Evolutionary conservation across 495 filamentous ascomycete genomes (phyloP), one percentile per base, ranked within the genome.

Genomic region (Aspergillus bridgeri): DNA sequence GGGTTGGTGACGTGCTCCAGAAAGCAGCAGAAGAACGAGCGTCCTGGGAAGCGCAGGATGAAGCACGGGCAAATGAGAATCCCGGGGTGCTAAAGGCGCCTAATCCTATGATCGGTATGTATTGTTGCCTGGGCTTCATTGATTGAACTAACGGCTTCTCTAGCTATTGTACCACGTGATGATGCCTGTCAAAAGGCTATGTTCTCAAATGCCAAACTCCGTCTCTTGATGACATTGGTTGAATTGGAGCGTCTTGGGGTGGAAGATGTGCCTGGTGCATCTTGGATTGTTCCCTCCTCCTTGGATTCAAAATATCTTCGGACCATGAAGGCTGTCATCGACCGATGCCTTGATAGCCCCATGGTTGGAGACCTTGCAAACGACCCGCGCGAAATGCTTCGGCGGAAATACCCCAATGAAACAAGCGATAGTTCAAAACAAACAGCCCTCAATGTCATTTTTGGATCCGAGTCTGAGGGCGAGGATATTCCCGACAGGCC

Each of bases 171-270:
- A 60, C 80, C 89, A 2, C 84, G 86, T 43, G 84, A 81, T 44
- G 88, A 93, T 44, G 77, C 83, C 25, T 79, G 84, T 42, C 85
- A 86, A 48, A 81, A 78, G 3, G 88, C 90, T 21, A 84, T 96
- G 72, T 95, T 92, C 70, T 92, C 89, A 62, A 92, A 97, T 64
- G 86, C 88, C n/a, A 86, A 91, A 65, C 84, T 98, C 7, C 88
- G 93, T 24, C 86, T 98, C 22, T 83, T 99, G 6, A 87, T 98
- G 83, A 85, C 77, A 0, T 77, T 91, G 3, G 75, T 87, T 47
- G 89, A 90, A 5, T 83, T 94, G 51, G 83, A 89, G 62, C 79
- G 85, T 17, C 74, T 91, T 5, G 85, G 87, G 3, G 68, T 75
- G 18, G 77, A 86, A 46, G 88, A 93, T 55, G 89, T 92, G 11